Evolutionary conservation across 345 rosid genomes (phyloP), one percentile per base, ranked within the genome.

Genomic region (Euphorbia peplus): DNA sequence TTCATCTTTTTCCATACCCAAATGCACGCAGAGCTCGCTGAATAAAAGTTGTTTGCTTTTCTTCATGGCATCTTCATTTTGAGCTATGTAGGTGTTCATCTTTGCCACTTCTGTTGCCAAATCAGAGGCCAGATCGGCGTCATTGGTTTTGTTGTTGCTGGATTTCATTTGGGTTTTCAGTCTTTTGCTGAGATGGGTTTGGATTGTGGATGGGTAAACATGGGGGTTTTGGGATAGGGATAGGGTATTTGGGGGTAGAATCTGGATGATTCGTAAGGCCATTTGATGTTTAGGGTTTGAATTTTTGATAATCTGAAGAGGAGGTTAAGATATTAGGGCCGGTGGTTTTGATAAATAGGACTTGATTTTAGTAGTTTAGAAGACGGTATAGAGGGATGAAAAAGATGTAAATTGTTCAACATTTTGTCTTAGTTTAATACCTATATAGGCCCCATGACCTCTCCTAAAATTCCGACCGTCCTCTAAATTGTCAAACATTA

Each of bases 21-120:
- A 60, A 70, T 75, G 72, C 41, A 70, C 60, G 76, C 93, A 87
- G 10, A 90, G 65, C 87, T 90, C 95, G 5, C 67, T 39, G 86
- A 88, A 88, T 14, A 93, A 76, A 68, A 93, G 60, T 67, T 84
- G 87, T 25, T 73, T 78, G 81, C 93, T 87, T 75, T 85, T 87
- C 81, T 73, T 79, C 95, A 93, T 78, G 69, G 97, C 98, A 60
- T 87, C 90, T 52, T 84, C 76, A 54, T 81, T 85, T 67, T 82
- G 89, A 64, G 66, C 75, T 63, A 72, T 35, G 12, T 79, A 83
- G 76, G 84, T 68, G 57, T 79, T 86, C 25, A 84, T 82, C 74
- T 78, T 87, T 26, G 85, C 85, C 66, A 85, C 81, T 48, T 84
- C 83, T 51, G 83, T 37, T 0, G 93, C 90, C 35, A 92, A 72